Conservation (phyloP, 2,329 filamentous ascomycete species). For the Cladosporium sp. region DNA sequence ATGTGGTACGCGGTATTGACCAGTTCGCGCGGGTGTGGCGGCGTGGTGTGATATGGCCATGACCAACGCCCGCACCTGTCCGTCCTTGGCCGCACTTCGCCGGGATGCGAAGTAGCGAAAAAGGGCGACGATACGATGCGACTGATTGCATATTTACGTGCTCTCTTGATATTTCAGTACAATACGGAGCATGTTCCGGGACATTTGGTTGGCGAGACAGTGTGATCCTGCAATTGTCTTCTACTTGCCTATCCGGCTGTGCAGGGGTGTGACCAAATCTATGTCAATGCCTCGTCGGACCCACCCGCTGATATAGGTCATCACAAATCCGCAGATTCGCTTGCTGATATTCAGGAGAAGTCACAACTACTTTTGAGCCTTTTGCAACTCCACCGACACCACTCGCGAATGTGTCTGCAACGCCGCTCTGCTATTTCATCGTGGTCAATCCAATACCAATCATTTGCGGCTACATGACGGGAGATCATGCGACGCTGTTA, state of each 20-base stretch:
- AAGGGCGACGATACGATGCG: neutral
- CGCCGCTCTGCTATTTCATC: neutral
- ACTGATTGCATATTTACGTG: neutral
- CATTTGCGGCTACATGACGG: neutral
- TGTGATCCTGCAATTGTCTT: neutral
- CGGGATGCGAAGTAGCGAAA: constrained; percentile 4
- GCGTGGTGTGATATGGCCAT: neutral
- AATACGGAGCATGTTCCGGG: neutral
- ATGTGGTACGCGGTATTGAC: constrained; percentile 2
- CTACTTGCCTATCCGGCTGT: neutral
- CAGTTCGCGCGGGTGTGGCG: neutral
- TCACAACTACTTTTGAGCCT: neutral
- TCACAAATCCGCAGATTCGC: neutral
- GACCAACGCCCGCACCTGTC: constrained; percentile 4
- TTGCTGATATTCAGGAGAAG: neutral
- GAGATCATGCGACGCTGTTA: neutral
- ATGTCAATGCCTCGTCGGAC: neutral
- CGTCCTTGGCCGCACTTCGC: constrained; percentile 10
- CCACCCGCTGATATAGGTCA: neutral
- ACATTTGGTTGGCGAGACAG: neutral
- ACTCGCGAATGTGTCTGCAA: neutral
- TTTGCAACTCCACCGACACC: neutral
- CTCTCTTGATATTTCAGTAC: neutral
- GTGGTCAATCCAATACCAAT: neutral
- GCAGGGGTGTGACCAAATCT: neutral